These are phyloP conservation scores for Coemansia sp. DNA, from an alignment of 192 early-diverging fungal genomes.

Conservation along the genomic window DNA sequence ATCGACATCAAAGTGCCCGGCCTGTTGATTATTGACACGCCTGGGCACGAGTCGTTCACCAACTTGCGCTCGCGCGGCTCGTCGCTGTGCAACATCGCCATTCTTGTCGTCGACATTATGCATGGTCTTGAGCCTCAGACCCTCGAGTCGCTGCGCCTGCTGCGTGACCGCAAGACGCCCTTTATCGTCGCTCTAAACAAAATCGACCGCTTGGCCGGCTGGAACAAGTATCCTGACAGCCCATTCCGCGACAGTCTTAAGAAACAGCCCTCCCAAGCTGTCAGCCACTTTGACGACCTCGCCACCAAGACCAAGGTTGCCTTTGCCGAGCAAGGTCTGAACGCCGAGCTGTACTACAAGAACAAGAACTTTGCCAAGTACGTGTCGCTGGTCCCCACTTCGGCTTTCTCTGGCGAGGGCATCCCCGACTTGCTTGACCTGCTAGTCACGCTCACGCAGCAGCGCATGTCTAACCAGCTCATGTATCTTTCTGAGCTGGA, in stretches of 20 bases:
- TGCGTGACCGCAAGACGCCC: constrained; percentile 93
- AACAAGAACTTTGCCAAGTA: constrained; percentile 96
- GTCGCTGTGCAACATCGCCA: constrained; percentile 98
- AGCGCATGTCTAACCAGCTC: constrained; percentile 89
- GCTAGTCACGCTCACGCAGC: constrained; percentile 90
- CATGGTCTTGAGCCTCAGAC: constrained; percentile 99
- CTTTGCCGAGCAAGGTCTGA: constrained; percentile 97
- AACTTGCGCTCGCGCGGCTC: constrained; percentile 95
- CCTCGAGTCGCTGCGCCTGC: constrained; percentile 89
- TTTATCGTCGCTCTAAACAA: constrained; percentile 99
- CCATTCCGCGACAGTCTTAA: constrained; percentile 79
- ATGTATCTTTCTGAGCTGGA: constrained; percentile 98
- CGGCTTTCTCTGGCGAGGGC: constrained; percentile 98
- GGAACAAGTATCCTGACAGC: constrained; percentile 85
- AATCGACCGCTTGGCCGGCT: constrained; percentile 95
- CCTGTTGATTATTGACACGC: constrained; percentile 96
- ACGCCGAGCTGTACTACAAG: constrained; percentile 90
- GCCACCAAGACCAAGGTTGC: constrained; percentile 75
- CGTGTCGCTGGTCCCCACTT: constrained; percentile 96
- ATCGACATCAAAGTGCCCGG: constrained; percentile 88
- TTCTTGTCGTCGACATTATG: constrained; percentile 99
- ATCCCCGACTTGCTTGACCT: constrained; percentile 96
- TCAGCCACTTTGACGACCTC: constrained; percentile 83
- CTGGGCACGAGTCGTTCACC: constrained; percentile 98
- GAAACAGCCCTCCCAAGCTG: constrained; percentile 69